Evolutionary conservation across 805 yeast genomes (phyloP), one percentile per base, ranked within the genome.

Genomic region (Wickerhamiella allomyrinae): DNA sequence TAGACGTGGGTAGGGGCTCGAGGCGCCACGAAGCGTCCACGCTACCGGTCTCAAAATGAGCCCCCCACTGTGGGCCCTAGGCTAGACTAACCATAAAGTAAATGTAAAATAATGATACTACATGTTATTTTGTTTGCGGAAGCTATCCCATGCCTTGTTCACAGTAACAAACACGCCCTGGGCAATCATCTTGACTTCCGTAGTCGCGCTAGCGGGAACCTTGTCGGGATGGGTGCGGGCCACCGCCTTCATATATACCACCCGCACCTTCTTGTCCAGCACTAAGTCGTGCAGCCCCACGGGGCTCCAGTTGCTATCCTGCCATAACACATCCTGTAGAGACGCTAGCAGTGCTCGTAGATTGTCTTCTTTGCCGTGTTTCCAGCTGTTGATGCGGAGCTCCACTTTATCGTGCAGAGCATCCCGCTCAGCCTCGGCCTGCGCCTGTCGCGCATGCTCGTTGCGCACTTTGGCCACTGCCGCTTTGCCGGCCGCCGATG

Each of bases 71-170:
- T n/a, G n/a, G n/a, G n/a, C n/a, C n/a, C n/a, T n/a, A n/a, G n/a
- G n/a, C n/a, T n/a, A n/a, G n/a, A n/a, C n/a, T n/a, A n/a, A n/a
- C n/a, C n/a, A n/a, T n/a, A n/a, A n/a, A n/a, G n/a, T n/a, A n/a
- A n/a, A n/a, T n/a, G 13, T 11, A 11, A 5, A 11, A 11, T 7
- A 10, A 25, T 10, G 29, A 31, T 11, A 25, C 33, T 39, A 50
- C 34, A 50, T n/a, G 14, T 41, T 41, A 29, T 52, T 53, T 25
- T 45, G 49, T 20, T 39, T 62, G 53, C 79, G 81, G 58, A 85
- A 86, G 17, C 59, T 62, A 50, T 84, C 96, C 97, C 99, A 91
- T 2, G 96, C 86, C 50, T 76, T 72, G 59, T 86, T 89, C 47
- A 91, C 65, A 0, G 77, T 69, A 31, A 86, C 80, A 56, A 91